Conservation (phyloP, 2,329 filamentous ascomycete species). For the Fonsecaea multimorphosa region DNA sequence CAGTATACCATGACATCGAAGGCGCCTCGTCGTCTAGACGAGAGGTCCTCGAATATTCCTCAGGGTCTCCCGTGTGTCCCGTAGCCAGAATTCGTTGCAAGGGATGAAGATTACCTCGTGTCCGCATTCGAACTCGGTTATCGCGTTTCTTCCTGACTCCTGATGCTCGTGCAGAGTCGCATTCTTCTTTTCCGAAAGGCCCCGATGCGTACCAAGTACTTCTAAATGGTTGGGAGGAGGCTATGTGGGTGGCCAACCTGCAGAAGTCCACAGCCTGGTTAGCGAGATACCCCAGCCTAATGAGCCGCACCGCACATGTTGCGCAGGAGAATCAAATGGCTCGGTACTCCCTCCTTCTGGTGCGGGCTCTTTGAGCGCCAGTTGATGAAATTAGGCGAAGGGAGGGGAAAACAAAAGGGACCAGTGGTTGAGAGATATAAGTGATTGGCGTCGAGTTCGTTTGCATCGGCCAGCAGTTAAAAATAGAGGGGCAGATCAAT, state of each 20-base stretch:
- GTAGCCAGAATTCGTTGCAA: not conserved
- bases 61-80: not conserved
- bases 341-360: not conserved
- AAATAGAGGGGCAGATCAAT: no score
- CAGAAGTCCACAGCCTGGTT: not conserved
- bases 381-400: no score
- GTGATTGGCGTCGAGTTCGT: no score
- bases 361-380: no score
- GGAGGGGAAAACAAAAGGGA: no score
- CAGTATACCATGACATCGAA: slow-evolving; percentile 20
- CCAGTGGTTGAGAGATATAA: no score
- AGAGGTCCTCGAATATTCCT: not conserved
- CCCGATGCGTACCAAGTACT: not conserved
- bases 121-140: not conserved
- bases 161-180: not conserved
- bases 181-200: not conserved
- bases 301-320: not conserved
- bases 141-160: not conserved
- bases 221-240: not conserved
- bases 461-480: no score
- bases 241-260: not conserved
- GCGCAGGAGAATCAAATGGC: not conserved
- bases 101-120: not conserved
- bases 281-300: not conserved
- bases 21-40: no score